Evolutionary conservation across 2,329 filamentous ascomycete species (phyloP), one percentile per base, ranked within the genome.

Genomic region (Pestalotiopsis sp.): DNA sequence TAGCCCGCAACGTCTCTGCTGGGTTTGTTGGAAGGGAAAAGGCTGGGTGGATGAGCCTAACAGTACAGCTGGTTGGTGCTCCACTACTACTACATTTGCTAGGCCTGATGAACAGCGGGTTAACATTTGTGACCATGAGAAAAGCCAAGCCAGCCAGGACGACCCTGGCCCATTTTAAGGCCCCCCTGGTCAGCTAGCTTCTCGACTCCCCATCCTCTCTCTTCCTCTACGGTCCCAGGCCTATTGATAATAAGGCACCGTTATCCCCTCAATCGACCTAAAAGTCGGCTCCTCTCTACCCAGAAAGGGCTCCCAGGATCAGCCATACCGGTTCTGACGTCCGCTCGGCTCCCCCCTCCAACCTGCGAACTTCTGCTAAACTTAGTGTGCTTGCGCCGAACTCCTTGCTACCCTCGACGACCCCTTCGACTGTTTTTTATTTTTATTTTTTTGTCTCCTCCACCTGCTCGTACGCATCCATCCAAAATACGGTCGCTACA

Each of bases 231-330:
- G 6, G 7, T 36, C 31, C 31, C 68, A 72, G 69, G 70, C 71
- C 72, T 72, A 71, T 70, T 71, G 71, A 73, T 72, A 72, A 70
- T 69, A 74, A 68, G 71, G 70, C 69, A 72, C 73, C 71, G 71
- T 69, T 72, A 74, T 73, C 74, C 72, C 74, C 74, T 74, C 73
- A 71, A 65, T 71, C 70, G 72, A 73, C 72, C 72, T 75, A 72
- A 73, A 69, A 71, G 73, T 69, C 73, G 74, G 74, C 71, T 73
- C 72, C 68, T 69, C 67, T 69, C 70, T 69, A 71, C 68, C 67
- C 25, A 64, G 66, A 69, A 62, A 63, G 62, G 68, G 70, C 64
- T 68, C 67, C 72, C 27, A 72, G 68, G 68, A 65, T 66, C 70
- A 73, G 45, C 71, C 72, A 71, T 71, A 68, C 66, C 65, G 66